Evolutionary conservation across 2,329 filamentous ascomycete genomes (phyloP).

Genomic region (Exophiala sideris): DNA sequence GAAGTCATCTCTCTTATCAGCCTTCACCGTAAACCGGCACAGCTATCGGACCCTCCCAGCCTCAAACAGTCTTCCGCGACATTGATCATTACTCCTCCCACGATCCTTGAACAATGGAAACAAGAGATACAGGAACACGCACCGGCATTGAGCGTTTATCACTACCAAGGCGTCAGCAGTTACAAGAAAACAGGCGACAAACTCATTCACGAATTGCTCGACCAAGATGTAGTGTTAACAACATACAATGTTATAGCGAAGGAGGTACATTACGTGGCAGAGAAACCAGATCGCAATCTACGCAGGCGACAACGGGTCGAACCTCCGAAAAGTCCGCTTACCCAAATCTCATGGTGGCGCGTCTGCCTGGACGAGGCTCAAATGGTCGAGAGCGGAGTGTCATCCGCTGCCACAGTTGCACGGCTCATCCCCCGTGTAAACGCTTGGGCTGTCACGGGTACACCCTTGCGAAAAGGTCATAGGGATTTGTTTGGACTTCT

Average conservation of each 20-base stretch:
- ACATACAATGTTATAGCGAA: constrained; percentile 68
- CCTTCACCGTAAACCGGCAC: constrained; percentile 34
- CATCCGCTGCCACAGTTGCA: constrained; percentile 76
- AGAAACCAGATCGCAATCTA: constrained; percentile 68
- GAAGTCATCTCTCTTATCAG: constrained; percentile 48
- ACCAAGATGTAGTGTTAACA: constrained; percentile 57
- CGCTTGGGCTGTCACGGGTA: constrained; percentile 90
- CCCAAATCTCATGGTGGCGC: constrained; percentile 83
- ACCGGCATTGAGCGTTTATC: constrained; percentile 53
- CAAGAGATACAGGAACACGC: constrained; percentile 58
- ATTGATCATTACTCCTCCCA: constrained; percentile 60
- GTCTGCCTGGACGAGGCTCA: constrained; percentile 70
- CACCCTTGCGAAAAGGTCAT: constrained; percentile 77
- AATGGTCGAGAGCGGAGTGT: constrained; percentile 88
- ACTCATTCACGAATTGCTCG: constrained; percentile 46
- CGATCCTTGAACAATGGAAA: constrained; percentile 63
- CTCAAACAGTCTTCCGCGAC: constrained; percentile 51
- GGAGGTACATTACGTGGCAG: constrained; percentile 74
- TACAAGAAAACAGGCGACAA: constrained; percentile 35
- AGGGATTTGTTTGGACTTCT: constrained; percentile 77
- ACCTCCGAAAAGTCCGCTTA: constrained; percentile 69
- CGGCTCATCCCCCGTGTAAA: constrained; percentile 76
- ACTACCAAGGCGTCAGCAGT: constrained; percentile 54
- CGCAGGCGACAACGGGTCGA: constrained; percentile 62
- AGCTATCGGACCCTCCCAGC: constrained; percentile 21